Evolutionary conservation across 306 rosid species (phyloP).

Genomic region (Casuarina equisetifolia): DNA sequence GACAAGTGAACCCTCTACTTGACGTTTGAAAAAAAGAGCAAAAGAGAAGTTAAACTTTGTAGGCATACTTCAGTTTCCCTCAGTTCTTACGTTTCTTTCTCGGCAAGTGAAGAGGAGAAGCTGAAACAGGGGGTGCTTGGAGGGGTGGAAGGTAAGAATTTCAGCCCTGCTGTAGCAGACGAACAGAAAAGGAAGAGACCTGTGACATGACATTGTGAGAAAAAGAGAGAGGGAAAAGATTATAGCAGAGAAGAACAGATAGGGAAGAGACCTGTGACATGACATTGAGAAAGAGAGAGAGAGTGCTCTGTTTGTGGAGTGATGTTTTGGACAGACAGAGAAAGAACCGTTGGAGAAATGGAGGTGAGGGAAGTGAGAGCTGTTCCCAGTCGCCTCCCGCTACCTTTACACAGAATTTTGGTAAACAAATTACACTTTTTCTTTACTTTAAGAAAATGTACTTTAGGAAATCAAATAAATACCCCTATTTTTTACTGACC

Average conservation of each 20-base stretch:
- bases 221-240: conserved; percentile 11
- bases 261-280: conserved; percentile 10
- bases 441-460: too few species aligned
- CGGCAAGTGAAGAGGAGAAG: conserved; percentile 12
- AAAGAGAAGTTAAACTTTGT: too few species aligned
- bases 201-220: conserved; percentile 17
- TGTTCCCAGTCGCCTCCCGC: too few species aligned
- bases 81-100: too few species aligned
- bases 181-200: conserved; percentile 19
- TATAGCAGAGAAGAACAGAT: conserved; percentile 23
- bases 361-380: neutral
- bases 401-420: too few species aligned
- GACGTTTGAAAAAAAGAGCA: too few species aligned
- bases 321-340: neutral
- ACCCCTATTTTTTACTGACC: too few species aligned
- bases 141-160: conserved; percentile 19
- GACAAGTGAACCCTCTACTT: neutral
- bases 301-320: neutral
- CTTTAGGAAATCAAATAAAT: too few species aligned
- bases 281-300: conserved; percentile 23
- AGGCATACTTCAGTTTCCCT: too few species aligned
- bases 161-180: conserved; percentile 32
- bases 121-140: conserved; percentile 37
- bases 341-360: conserved; percentile 10
- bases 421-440: too few species aligned